Percentiles rank a stretch among this genome's conserved stretches.
Evolutionary conservation across 2,329 filamentous ascomycete species (phyloP).

Genomic region (Cercospora sp.): DNA sequence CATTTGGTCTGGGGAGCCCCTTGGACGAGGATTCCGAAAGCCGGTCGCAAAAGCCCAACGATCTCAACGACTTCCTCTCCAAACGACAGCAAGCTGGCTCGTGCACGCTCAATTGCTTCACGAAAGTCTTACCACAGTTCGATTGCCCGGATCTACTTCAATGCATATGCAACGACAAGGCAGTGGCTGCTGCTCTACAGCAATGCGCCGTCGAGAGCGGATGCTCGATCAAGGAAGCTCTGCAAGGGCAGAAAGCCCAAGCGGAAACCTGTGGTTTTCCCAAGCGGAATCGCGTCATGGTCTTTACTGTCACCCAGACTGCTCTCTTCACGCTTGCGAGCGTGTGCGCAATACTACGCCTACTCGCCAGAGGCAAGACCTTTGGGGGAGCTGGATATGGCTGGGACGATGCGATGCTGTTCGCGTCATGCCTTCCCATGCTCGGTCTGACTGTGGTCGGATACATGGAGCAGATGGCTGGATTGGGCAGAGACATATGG

Average conservation of each 20-base stretch:
- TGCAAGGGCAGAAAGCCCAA: constrained; percentile 1
- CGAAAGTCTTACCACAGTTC: constrained; percentile 7
- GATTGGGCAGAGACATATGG: constrained; percentile 12
- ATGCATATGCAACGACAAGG: constrained; percentile 13
- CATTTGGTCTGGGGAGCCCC: not conserved
- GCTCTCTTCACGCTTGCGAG: constrained; percentile 5
- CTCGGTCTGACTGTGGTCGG: not conserved
- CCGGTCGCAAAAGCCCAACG: not conserved
- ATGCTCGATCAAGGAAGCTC: constrained; percentile 5
- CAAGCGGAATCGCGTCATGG: not conserved
- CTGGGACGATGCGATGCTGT: constrained; percentile 11
- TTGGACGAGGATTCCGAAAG: not conserved
- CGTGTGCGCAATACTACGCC: not conserved
- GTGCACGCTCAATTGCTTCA: constrained; percentile 11
- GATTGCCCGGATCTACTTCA: constrained; percentile 10
- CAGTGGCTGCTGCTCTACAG: not conserved
- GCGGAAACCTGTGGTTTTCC: constrained; percentile 12
- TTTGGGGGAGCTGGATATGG: constrained; percentile 12
- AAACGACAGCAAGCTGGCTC: not conserved
- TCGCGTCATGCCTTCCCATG: constrained; percentile 4
- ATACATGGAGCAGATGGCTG: constrained; percentile 8
- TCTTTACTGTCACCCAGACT: not conserved
- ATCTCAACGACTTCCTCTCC: not conserved
- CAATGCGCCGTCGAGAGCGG: constrained; percentile 9
- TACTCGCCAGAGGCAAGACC: constrained; percentile 3